Percentiles rank a stretch among this genome's conserved stretches.
Evolutionary conservation across 805 yeast species (phyloP).

Genomic region (Candida bentonensis): DNA sequence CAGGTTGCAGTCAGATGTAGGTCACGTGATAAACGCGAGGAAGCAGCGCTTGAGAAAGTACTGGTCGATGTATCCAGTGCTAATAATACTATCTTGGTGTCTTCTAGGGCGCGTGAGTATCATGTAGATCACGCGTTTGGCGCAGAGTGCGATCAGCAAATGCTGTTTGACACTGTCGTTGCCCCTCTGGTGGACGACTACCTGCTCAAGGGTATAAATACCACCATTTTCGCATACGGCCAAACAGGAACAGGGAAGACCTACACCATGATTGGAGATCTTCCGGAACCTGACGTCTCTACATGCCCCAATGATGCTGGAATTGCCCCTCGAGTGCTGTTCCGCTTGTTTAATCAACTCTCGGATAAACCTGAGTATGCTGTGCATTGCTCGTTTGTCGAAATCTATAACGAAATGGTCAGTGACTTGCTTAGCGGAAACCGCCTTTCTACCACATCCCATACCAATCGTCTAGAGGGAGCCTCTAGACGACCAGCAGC

Average conservation of each 20-base stretch:
- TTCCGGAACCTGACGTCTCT: background rate
- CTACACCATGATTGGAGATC: slow-evolving; percentile 58
- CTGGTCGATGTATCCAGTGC: slow-evolving; percentile 36
- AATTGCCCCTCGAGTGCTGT: slow-evolving; percentile 51
- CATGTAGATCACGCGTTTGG: slow-evolving; percentile 61
- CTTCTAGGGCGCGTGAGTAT: slow-evolving; percentile 30
- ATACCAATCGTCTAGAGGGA: slow-evolving; percentile 55
- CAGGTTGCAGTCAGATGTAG: slow-evolving; percentile 43
- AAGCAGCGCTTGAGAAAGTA: slow-evolving; percentile 35
- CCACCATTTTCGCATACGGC: slow-evolving; percentile 67
- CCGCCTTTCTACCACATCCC: slow-evolving; percentile 21
- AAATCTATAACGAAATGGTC: slow-evolving; percentile 66
- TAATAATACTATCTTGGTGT: slow-evolving; percentile 24
- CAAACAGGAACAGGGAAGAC: slow-evolving; percentile 72
- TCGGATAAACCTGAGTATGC: slow-evolving; percentile 44
- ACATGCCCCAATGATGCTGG: slow-evolving; percentile 21
- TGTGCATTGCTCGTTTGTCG: slow-evolving; percentile 62
- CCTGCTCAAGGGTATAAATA: slow-evolving; percentile 60
- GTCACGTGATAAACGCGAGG: slow-evolving; percentile 36
- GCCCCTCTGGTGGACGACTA: slow-evolving; percentile 46
- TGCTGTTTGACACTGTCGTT: slow-evolving; percentile 37
- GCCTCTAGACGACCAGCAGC: no score
- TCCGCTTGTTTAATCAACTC: slow-evolving; percentile 36
- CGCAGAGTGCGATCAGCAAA: slow-evolving; percentile 49
- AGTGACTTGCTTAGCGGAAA: slow-evolving; percentile 48